A percentile compares a stretch with the other conserved stretches of the same genome.
Evolutionary conservation across 768 basidiomycete species (phyloP).

Genomic region (Neoboletus brunneissimus): DNA sequence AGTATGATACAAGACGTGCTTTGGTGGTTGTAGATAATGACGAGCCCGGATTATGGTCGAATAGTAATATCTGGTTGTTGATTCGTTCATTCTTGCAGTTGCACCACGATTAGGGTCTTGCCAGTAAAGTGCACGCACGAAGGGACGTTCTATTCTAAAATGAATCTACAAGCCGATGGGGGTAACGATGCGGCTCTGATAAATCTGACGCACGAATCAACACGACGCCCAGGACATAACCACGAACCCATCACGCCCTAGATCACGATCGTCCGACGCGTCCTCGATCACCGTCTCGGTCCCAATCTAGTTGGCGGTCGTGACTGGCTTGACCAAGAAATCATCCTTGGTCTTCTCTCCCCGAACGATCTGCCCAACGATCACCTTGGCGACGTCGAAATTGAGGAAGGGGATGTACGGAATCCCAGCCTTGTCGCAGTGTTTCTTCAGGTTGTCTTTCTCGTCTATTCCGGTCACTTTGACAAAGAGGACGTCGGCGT

Average conservation of each 20-base stretch:
- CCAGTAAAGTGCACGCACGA: background rate
- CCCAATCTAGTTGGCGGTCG: background rate
- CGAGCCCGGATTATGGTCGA: background rate
- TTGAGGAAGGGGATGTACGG: conserved; percentile 75
- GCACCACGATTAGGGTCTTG: background rate
- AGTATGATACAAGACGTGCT: background rate
- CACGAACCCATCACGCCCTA: background rate
- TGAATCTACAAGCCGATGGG: background rate
- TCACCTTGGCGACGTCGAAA: conserved; percentile 58
- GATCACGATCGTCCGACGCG: background rate
- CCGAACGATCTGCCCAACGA: conserved; percentile 68
- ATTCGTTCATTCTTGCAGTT: too few species aligned
- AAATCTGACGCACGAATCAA: background rate
- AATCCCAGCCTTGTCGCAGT: conserved; percentile 78
- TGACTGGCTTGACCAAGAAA: conserved; percentile 15
- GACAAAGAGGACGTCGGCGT: conserved; percentile 94
- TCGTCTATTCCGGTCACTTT: conserved; percentile 75
- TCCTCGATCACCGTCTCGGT: background rate
- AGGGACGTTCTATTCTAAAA: background rate
- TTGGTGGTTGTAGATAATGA: background rate
- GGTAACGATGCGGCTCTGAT: background rate
- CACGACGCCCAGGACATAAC: background rate
- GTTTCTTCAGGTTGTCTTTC: conserved; percentile 76
- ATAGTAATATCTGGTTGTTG: background rate
- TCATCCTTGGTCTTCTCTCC: conserved; percentile 43